phyloP scores from a whole-genome alignment of 805 yeast genomes.

The Starmerella bacillaris region DNA sequence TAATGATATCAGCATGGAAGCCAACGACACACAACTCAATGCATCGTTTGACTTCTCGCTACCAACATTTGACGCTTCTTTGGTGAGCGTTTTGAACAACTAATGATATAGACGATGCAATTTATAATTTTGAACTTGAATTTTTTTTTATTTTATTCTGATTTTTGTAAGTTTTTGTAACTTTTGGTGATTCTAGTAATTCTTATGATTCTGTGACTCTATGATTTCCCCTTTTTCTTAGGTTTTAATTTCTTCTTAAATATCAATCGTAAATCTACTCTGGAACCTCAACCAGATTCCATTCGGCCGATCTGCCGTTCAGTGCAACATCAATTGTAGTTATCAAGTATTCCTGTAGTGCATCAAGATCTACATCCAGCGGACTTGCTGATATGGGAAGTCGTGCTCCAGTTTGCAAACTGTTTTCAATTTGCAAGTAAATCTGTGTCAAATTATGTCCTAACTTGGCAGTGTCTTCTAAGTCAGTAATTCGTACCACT shows the following conservation, averaged over 20 bases:
- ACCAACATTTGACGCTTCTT: constrained; percentile 11
- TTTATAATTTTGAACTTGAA: no score
- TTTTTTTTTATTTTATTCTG: no score
- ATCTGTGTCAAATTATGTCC: constrained; percentile 20
- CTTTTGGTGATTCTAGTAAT: no score
- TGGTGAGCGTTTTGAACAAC: constrained; percentile 7
- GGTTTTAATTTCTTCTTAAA: no score
- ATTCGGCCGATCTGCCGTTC: constrained; percentile 23
- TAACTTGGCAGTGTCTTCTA: constrained; percentile 15
- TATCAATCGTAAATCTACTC: no score
- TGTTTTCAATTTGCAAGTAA: constrained; percentile 16
- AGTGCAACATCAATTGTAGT: constrained; percentile 18
- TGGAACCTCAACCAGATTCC: constrained; percentile 19
- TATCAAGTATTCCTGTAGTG: constrained; percentile 17
- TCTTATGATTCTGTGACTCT: no score
- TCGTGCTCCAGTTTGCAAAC: constrained; percentile 13
- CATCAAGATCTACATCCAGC: constrained; percentile 14
- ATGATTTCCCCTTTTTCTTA: no score
- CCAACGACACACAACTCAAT: neutral
- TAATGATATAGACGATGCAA: neutral
- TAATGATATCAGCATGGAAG: constrained; percentile 3
- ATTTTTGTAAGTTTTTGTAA: no score
- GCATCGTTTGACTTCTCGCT: constrained; percentile 5
- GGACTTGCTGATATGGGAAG: constrained; percentile 13
- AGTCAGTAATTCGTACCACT: constrained; percentile 11